A percentile compares a stretch with the other conserved stretches of the same genome.
Evolutionary conservation across 805 yeast species (phyloP).

Genomic region (Sungouiella blattae): DNA sequence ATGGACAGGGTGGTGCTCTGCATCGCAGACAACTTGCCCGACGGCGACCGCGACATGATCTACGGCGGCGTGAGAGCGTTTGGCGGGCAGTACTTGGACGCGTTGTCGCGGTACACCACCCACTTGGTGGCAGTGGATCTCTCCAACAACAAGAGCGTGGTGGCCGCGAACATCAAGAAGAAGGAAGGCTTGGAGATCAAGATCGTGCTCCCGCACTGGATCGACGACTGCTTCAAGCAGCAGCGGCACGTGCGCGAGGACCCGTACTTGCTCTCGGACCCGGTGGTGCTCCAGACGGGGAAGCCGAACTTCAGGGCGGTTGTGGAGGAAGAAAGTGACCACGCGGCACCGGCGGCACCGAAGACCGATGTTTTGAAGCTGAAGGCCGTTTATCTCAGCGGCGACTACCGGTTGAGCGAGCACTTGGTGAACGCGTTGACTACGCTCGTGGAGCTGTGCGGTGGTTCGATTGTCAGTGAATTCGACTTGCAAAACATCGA

Average conservation of each 20-base stretch:
- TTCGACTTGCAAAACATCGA: constrained; percentile 23
- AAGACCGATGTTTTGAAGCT: constrained; percentile 33
- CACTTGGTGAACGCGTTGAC: constrained; percentile 37
- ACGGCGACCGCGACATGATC: constrained; percentile 62
- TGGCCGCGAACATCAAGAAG: constrained; percentile 42
- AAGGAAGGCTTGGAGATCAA: constrained; percentile 40
- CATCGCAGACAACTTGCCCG: constrained; percentile 51
- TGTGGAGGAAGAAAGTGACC: neutral
- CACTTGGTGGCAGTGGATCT: constrained; percentile 64
- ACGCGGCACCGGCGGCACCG: neutral
- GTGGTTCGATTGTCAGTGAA: constrained; percentile 45
- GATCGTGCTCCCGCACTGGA: constrained; percentile 77
- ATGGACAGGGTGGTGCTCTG: constrained; percentile 62
- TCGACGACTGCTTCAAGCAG: constrained; percentile 62
- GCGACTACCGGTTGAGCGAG: constrained; percentile 54
- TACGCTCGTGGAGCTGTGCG: constrained; percentile 46
- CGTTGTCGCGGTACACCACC: constrained; percentile 67
- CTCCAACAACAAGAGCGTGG: constrained; percentile 54
- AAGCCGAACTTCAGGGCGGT: constrained; percentile 7
- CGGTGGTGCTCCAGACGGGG: constrained; percentile 19
- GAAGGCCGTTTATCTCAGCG: constrained; percentile 48
- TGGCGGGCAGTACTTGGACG: constrained; percentile 72
- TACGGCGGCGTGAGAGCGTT: constrained; percentile 64
- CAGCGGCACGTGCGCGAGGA: constrained; percentile 49
- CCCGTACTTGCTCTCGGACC: constrained; percentile 43